Conservation (phyloP, 2,329 filamentous ascomycete species). For the Trichoderma sp. region DNA sequence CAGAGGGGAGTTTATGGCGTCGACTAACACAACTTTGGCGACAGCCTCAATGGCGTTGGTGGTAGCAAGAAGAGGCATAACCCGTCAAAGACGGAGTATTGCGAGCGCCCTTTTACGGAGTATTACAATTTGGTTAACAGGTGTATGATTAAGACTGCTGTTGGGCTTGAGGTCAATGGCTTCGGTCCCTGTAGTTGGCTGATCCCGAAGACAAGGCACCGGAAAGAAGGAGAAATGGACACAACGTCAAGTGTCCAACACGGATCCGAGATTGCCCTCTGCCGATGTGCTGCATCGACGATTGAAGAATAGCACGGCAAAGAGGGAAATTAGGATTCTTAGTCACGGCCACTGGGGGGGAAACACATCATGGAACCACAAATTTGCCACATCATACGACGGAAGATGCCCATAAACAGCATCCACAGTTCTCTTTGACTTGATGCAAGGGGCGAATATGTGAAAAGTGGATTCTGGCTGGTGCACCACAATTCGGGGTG, state of each 20-base stretch:
- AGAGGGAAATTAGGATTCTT: neutral
- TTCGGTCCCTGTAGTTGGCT: neutral
- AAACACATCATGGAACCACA: constrained; percentile 7
- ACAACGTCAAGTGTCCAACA: neutral
- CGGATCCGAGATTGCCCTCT: neutral
- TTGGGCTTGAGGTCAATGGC: neutral
- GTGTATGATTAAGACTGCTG: neutral
- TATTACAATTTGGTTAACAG: neutral
- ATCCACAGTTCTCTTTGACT: neutral
- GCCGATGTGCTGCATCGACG: neutral
- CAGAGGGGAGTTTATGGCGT: neutral
- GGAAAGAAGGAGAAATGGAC: neutral
- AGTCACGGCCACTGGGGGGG: neutral
- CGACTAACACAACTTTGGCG: neutral
- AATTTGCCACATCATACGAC: constrained; percentile 6
- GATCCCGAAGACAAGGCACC: constrained; percentile 18
- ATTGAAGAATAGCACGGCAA: neutral
- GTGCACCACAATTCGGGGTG: neutral
- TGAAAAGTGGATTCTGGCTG: neutral
- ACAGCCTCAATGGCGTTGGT: neutral
- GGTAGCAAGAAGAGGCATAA: neutral
- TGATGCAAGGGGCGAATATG: constrained; percentile 1
- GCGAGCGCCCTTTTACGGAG: neutral
- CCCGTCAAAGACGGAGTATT: constrained; percentile 7
- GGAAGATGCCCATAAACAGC: neutral